Percentiles rank a stretch among this genome's conserved stretches.
Conservation (phyloP, 352 stramenopile species). For the Pythium pyrilobum region DNA sequence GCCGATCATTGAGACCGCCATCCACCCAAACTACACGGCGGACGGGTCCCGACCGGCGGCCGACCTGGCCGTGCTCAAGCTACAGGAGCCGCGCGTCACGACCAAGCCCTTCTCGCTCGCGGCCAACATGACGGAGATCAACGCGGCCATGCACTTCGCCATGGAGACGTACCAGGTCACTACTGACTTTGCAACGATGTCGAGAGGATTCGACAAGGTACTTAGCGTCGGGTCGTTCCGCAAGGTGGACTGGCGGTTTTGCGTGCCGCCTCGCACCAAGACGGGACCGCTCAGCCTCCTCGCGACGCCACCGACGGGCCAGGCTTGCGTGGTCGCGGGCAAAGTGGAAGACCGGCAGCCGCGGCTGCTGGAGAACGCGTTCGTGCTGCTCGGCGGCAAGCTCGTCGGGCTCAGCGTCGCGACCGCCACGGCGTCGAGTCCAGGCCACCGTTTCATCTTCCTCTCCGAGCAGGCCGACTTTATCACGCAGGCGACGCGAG, state of each 20-base stretch:
- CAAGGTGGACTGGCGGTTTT: slow-evolving; percentile 20
- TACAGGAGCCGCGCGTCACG: slow-evolving; percentile 3
- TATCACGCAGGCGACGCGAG: slow-evolving; percentile 17
- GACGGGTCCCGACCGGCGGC: background rate
- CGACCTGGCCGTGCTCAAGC: slow-evolving; percentile 23
- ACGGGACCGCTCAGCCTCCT: slow-evolving; percentile 1
- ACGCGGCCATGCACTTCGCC: slow-evolving; percentile 9
- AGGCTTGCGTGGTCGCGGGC: slow-evolving; percentile 19
- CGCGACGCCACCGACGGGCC: background rate
- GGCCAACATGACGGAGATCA: slow-evolving; percentile 16
- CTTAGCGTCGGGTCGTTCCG: slow-evolving; percentile 6
- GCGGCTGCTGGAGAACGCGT: slow-evolving; percentile 15
- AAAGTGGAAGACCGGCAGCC: slow-evolving; percentile 8
- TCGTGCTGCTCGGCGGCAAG: slow-evolving; percentile 24
- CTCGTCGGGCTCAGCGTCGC: slow-evolving; percentile 22
- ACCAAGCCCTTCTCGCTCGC: slow-evolving; percentile 19
- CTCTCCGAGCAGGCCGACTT: slow-evolving; percentile 18
- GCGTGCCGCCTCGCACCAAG: background rate
- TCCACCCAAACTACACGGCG: slow-evolving; percentile 20
- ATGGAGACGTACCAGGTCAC: slow-evolving; percentile 15
- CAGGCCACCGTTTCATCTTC: slow-evolving; percentile 18
- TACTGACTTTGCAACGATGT: slow-evolving; percentile 8
- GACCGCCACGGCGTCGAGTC: background rate
- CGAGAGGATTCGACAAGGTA: slow-evolving; percentile 5
- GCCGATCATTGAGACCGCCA: slow-evolving; percentile 1